phyloP scores from a whole-genome alignment of 1,284 basidiomycete species.

The Ganoderma boninense region DNA sequence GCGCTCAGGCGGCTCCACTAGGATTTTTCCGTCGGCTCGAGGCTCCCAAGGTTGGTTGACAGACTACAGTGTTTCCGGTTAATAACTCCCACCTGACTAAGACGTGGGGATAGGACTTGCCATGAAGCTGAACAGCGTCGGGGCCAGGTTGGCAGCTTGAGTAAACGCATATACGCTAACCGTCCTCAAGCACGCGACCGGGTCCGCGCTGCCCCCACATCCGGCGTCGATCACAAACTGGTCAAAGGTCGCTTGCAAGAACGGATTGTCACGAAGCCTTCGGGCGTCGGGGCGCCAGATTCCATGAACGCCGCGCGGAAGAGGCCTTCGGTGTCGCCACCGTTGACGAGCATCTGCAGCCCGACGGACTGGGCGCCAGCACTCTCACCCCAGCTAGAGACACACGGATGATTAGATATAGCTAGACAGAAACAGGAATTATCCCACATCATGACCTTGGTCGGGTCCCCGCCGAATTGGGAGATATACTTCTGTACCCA shows the following conservation, averaged over 20 bases:
- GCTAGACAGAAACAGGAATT: not conserved
- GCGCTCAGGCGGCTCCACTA: constrained; percentile 35
- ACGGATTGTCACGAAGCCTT: constrained; percentile 35
- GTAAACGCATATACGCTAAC: constrained; percentile 42
- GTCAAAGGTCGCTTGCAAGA: constrained; percentile 46
- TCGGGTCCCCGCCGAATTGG: constrained; percentile 9
- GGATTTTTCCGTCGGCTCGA: constrained; percentile 47
- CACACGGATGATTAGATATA: no score
- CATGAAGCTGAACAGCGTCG: constrained; percentile 39
- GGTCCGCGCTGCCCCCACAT: constrained; percentile 43
- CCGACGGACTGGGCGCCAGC: constrained; percentile 17
- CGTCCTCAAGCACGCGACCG: constrained; percentile 50
- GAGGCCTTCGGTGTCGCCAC: constrained; percentile 28
- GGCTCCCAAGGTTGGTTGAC: constrained; percentile 43
- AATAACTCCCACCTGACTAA: no score
- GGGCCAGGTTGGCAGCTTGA: constrained; percentile 42
- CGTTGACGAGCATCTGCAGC: constrained; percentile 13
- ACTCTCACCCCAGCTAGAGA: constrained; percentile 18
- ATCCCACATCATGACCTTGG: constrained; percentile 9
- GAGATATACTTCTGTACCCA: constrained; percentile 15
- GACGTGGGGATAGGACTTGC: constrained; percentile 19
- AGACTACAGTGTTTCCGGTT: not conserved
- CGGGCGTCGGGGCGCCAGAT: constrained; percentile 44
- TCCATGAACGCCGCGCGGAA: constrained; percentile 48
- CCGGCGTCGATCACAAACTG: constrained; percentile 41